Evolutionary conservation across 1,139 yeast genomes (phyloP).

Genomic region (Barnettozyma hawaiiensis): DNA sequence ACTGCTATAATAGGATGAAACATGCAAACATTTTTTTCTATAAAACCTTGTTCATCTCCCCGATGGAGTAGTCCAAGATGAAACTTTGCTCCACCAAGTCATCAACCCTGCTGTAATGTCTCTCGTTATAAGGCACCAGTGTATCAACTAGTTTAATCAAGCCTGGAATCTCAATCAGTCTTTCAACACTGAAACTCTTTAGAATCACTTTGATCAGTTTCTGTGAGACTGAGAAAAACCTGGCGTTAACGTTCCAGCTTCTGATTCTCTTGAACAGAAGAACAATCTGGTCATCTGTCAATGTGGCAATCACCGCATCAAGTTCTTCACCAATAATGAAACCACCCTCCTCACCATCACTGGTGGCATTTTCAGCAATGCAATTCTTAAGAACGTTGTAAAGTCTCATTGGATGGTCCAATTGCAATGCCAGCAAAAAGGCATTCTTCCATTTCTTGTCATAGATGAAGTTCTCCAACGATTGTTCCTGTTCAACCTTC

Average conservation of each 20-base stretch:
- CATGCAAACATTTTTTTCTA: neutral
- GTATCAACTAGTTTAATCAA: conserved; percentile 64
- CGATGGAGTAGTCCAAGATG: conserved; percentile 76
- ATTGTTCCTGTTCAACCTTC: conserved; percentile 82
- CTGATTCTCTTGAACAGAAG: conserved; percentile 67
- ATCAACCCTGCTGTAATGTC: conserved; percentile 75
- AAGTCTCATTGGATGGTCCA: conserved; percentile 82
- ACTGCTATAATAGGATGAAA: too few relatives aligned
- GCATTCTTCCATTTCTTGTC: conserved; percentile 84
- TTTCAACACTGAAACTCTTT: conserved; percentile 45
- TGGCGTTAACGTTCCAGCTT: conserved; percentile 93
- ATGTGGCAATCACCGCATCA: conserved; percentile 55
- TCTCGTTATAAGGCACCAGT: conserved; percentile 77
- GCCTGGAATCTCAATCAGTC: conserved; percentile 60
- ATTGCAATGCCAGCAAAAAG: conserved; percentile 72
- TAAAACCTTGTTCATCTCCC: conserved; percentile 56
- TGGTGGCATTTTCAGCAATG: conserved; percentile 30
- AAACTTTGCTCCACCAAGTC: conserved; percentile 80
- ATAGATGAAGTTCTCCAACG: conserved; percentile 64
- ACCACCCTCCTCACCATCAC: too few relatives aligned
- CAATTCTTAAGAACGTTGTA: conserved; percentile 63
- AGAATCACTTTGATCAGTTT: conserved; percentile 62
- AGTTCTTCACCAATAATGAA: conserved; percentile 49
- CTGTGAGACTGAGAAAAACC: conserved; percentile 77
- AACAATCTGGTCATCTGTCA: conserved; percentile 56